Conservation (phyloP, 2,329 filamentous ascomycete species). For the Zarea fungicola region DNA sequence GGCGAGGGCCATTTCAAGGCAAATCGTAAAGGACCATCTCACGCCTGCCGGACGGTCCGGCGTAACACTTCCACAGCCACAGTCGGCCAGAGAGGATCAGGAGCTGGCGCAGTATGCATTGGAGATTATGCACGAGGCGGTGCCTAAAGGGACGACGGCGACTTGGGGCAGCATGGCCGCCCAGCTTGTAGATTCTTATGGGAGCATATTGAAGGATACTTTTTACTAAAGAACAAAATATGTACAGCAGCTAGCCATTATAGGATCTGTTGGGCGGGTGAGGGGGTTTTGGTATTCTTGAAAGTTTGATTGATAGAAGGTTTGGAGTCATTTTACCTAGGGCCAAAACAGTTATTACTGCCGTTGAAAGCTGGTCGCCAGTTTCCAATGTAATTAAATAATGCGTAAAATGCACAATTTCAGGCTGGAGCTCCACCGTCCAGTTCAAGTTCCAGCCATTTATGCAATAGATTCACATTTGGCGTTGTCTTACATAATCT, state of each 20-base stretch:
- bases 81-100: conserved; percentile 11
- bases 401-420: conserved; percentile 9
- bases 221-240: conserved; percentile 1
- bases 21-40: conserved; percentile 22
- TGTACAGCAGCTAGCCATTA: no score
- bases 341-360: background rate
- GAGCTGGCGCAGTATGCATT: conserved; percentile 29
- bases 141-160: conserved; percentile 18
- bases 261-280: background rate
- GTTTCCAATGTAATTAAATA: background rate
- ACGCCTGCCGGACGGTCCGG: conserved; percentile 18
- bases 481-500: conserved; percentile 32
- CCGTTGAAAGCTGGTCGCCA: no score
- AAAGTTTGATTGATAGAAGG: background rate
- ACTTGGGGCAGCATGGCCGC: conserved; percentile 30
- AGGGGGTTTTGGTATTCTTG: background rate
- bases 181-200: conserved; percentile 23
- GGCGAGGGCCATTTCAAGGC: conserved; percentile 20
- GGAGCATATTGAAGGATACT: conserved; percentile 19
- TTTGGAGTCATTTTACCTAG: background rate
- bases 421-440: background rate
- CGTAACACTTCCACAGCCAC: background rate
- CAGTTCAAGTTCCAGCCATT: no score
- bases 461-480: no score
- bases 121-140: conserved; percentile 26